phyloP scores from a whole-genome alignment of 768 basidiomycete genomes.

The Tricholoma hemisulphureum region DNA sequence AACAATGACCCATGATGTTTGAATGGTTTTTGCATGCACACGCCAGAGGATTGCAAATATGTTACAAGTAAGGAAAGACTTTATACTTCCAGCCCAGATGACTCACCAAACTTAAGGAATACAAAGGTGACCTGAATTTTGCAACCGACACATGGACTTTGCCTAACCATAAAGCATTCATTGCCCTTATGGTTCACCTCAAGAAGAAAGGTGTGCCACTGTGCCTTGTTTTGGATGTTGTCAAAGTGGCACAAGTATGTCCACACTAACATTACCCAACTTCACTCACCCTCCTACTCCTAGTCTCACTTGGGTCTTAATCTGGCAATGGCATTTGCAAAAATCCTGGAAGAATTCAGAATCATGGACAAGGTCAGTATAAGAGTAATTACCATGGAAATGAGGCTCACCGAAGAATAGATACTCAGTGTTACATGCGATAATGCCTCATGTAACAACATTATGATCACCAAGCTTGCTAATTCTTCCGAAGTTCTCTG shows the following conservation, averaged over 20 bases:
- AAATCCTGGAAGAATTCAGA: constrained; percentile 6
- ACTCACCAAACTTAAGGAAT: constrained; percentile 11
- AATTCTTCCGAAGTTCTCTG: neutral
- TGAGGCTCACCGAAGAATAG: neutral
- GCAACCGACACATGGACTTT: constrained; percentile 14
- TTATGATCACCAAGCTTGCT: neutral
- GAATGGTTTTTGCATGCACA: neutral
- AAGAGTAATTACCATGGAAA: neutral
- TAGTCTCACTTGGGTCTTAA: constrained; percentile 5
- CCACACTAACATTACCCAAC: neutral
- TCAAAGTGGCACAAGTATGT: constrained; percentile 5
- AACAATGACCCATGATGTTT: neutral
- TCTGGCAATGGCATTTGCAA: constrained; percentile 3
- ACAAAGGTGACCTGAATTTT: constrained; percentile 30
- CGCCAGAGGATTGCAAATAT: constrained; percentile 22
- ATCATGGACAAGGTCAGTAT: constrained; percentile 1
- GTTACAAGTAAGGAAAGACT: constrained; percentile 17
- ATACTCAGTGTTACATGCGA: constrained; percentile 5
- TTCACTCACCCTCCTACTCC: neutral
- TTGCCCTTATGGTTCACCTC: constrained; percentile 5
- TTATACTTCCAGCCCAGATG: neutral
- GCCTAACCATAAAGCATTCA: constrained; percentile 7
- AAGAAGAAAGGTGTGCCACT: neutral
- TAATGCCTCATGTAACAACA: constrained; percentile 12
- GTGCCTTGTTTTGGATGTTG: constrained; percentile 6